A percentile compares a stretch with the other conserved stretches of the same genome.
Evolutionary conservation across 805 yeast species (phyloP).

Genomic region (Metschnikowia colocasiae): DNA sequence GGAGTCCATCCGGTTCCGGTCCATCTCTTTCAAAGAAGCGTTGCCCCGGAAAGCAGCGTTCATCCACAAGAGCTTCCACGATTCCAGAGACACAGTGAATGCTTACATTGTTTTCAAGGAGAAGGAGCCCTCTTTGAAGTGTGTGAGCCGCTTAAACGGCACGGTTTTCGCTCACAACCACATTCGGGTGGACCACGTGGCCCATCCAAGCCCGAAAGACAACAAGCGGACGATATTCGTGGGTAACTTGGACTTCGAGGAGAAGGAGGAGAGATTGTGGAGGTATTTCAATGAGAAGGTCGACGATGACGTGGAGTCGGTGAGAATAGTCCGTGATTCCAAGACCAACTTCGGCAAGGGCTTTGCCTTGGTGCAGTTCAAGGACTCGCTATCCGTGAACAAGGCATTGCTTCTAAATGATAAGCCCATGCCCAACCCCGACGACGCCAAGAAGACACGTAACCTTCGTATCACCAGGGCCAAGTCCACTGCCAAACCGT

Average conservation of each 20-base stretch:
- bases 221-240: constrained; percentile 81
- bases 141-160: constrained; percentile 58
- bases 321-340: constrained; percentile 85
- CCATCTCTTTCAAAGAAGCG: constrained; percentile 82
- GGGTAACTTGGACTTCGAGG: constrained; percentile 92
- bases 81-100: constrained; percentile 75
- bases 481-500: constrained; percentile 39
- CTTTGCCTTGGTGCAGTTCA: constrained; percentile 91
- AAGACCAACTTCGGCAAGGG: constrained; percentile 97
- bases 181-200: constrained; percentile 86
- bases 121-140: constrained; percentile 45
- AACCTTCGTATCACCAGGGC: constrained; percentile 72
- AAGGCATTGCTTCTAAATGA: constrained; percentile 78
- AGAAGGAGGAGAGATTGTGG: constrained; percentile 87
- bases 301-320: constrained; percentile 67
- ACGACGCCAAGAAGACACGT: constrained; percentile 41
- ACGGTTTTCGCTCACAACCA: constrained; percentile 67
- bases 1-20: constrained; percentile 83
- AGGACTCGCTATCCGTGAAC: constrained; percentile 64
- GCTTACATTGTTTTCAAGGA: constrained; percentile 79
- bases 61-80: constrained; percentile 72
- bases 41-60: constrained; percentile 92
- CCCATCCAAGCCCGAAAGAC: constrained; percentile 86
- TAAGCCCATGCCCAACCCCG: constrained; percentile 42
- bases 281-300: constrained; percentile 55